Conservation (phyloP, 176 grass and related monocot species). For the Areca catechu region DNA sequence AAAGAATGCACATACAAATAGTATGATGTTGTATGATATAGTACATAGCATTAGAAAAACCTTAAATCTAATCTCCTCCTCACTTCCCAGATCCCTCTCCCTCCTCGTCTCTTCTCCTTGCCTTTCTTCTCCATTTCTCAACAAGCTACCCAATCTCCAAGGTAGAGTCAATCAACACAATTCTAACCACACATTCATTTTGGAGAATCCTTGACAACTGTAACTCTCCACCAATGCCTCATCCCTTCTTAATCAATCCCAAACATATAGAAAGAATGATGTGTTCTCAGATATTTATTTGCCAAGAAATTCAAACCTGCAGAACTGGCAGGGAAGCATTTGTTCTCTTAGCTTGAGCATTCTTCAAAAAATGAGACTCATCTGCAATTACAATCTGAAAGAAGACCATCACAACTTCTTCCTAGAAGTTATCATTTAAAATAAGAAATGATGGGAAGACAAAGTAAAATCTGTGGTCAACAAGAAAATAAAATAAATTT, state of each 20-base stretch:
- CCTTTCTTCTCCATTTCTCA: neutral
- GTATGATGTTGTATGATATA: too few species aligned
- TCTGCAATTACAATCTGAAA: conserved; percentile 90
- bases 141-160: neutral
- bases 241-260: too few species aligned
- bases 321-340: conserved; percentile 60
- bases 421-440: conserved; percentile 1
- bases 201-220: too few species aligned
- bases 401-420: conserved; percentile 26
- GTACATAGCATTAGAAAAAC: too few species aligned
- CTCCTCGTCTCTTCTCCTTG: neutral
- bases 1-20: too few species aligned
- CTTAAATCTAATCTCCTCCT: too few species aligned
- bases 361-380: conserved; percentile 96
- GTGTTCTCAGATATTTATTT: conserved; percentile 4
- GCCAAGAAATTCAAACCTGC: conserved; percentile 45
- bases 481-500: too few species aligned
- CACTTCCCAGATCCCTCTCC: neutral
- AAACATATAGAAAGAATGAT: neutral
- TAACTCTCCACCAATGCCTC: too few species aligned
- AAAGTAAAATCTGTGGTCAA: too few species aligned
- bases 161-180: neutral
- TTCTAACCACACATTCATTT: too few species aligned
- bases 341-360: conserved; percentile 82
- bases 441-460: conserved; percentile 4